Conservation (phyloP, 2,329 filamentous ascomycete species). For the Drechslerella coelobrocha region DNA sequence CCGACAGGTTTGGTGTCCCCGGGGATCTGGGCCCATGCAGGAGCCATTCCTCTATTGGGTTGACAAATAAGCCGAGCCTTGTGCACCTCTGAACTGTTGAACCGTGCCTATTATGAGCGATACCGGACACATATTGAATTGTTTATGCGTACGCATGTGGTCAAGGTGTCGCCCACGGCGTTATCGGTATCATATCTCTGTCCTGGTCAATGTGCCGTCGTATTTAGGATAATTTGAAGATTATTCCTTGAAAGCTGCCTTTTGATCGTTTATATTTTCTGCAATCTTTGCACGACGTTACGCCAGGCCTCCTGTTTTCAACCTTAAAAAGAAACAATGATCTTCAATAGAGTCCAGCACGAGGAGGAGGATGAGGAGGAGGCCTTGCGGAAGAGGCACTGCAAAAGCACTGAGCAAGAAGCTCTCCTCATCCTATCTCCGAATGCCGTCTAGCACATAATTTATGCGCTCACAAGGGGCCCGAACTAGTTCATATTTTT, state of each 20-base stretch:
- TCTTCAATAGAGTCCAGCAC: background rate
- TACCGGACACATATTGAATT: no score
- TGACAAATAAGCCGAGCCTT: no score
- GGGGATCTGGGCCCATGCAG: no score
- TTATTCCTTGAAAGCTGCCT: background rate
- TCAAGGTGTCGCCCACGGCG: background rate
- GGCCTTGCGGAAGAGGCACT: constrained; percentile 11
- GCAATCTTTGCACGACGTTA: background rate
- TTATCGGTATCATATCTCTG: background rate
- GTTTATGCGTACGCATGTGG: constrained; percentile 1
- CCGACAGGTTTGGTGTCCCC: no score
- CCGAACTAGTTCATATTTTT: no score
- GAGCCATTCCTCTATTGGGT: no score
- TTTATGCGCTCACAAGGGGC: constrained; percentile 48
- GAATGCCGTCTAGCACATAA: constrained; percentile 18
- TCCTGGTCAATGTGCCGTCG: background rate
- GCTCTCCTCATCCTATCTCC: constrained; percentile 38
- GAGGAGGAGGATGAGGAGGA: background rate
- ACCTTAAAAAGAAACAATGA: background rate
- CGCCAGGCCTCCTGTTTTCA: background rate
- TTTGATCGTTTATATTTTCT: background rate
- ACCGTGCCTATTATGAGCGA: background rate
- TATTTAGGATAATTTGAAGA: background rate
- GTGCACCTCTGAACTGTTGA: no score
- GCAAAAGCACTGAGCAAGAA: constrained; percentile 13